Evolutionary conservation across 306 rosid genomes (phyloP), one percentile per base, ranked within the genome.

Genomic region (Casuarina cunninghamiana): DNA sequence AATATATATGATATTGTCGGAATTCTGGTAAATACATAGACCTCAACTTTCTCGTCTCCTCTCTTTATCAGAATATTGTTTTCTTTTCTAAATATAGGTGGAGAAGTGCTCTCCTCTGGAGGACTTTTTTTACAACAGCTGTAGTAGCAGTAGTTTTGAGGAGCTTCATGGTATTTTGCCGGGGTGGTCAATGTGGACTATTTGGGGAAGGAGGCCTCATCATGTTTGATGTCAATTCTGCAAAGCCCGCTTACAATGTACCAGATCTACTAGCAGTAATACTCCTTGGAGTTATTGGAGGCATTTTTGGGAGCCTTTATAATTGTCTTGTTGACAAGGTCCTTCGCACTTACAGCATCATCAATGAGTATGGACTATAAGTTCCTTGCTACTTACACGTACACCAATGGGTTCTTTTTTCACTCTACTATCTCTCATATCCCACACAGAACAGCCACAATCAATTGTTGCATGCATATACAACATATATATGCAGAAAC

Each of bases 61-160:
- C 11, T 39, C 9, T 44, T 41, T 4, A 19, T 48, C 45, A 17
- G 61, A 46, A 16, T 46, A 53, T 37, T 61, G 26, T 54, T 21
- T 69, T 79, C 16, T 43, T 15, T 45, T 55, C 3, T 2, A 49
- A 38, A 61, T 75, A 38, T 45, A 86, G 92, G 95, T 92, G 97
- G 97, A 90, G 95, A 77, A 92, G 89, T 83, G 88, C 97, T 81
- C 97, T 92, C 86, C 82, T 92, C n/a, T 92, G 97, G 97, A 83
- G 97, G 69, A 72, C 95, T 11, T 90, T 92, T 79, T 92, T 92
- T 71, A 90, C 97, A 5, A 88, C 95, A 6, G 97, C 95, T 45
- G 91, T 92, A 45, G 97, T 92, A 41, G 95, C 93, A 21, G 91
- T 92, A 50, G 91, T 90, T 76, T 81, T 92, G 55, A 88, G 91